Evolutionary conservation across 1,284 basidiomycete genomes (phyloP).

Genomic region (Sanghuangporus sanghuang): DNA sequence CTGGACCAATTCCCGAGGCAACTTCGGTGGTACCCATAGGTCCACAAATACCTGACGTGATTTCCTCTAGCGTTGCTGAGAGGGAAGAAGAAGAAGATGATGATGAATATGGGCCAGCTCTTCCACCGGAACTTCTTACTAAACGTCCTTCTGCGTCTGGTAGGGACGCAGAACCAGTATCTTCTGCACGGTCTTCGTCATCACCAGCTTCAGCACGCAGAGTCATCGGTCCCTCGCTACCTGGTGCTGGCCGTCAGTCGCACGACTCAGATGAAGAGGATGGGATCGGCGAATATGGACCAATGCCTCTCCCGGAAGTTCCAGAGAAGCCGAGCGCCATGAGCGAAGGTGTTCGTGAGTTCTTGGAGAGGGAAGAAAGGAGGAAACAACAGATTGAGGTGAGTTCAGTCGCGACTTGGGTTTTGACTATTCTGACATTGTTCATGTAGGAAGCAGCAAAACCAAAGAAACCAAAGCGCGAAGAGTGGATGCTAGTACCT

Average conservation of each 20-base stretch:
- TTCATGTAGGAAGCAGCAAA: conserved; percentile 55
- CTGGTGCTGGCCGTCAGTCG: conserved; percentile 23
- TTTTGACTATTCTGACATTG: conserved; percentile 2
- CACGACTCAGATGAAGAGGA: conserved; percentile 44
- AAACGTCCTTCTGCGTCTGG: conserved; percentile 28
- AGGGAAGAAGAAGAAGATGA: conserved; percentile 46
- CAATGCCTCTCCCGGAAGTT: conserved; percentile 55
- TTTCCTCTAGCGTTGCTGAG: conserved; percentile 18
- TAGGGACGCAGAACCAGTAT: conserved; percentile 26
- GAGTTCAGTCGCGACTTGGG: conserved; percentile 15
- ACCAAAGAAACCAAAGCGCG: conserved; percentile 72
- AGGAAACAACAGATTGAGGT: conserved; percentile 64
- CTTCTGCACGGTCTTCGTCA: conserved; percentile 19
- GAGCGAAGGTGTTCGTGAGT: conserved; percentile 65
- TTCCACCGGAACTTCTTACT: conserved; percentile 56
- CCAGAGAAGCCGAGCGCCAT: conserved; percentile 29
- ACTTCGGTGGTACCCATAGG: not conserved
- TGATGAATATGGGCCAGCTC: conserved; percentile 54
- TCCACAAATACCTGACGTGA: not conserved
- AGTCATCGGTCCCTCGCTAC: conserved; percentile 35
- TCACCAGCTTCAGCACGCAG: conserved; percentile 20
- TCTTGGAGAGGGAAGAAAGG: conserved; percentile 77
- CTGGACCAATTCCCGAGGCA: not conserved
- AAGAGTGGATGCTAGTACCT: conserved; percentile 95
- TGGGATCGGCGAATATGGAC: conserved; percentile 71